These are phyloP conservation scores for Globisporangium irregulare DNA, from an alignment of 352 stramenopile genomes.

Conservation along the genomic window DNA sequence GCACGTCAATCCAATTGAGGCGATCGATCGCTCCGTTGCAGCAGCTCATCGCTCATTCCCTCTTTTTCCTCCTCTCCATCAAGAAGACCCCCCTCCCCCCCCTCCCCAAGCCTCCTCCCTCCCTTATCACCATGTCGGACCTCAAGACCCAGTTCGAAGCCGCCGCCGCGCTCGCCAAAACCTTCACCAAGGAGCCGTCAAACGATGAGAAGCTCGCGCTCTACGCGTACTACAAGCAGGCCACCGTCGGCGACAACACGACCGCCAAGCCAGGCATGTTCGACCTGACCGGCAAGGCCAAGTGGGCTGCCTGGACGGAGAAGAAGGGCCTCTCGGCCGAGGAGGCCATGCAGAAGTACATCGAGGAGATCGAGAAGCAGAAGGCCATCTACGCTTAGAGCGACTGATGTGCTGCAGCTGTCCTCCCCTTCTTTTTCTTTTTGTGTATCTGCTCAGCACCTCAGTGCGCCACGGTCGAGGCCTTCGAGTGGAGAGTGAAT, in stretches of 20 bases:
- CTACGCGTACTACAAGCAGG: conserved; percentile 91
- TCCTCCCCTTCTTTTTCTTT: neutral
- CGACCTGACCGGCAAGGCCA: conserved; percentile 83
- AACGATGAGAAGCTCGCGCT: conserved; percentile 90
- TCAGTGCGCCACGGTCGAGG: conserved; percentile 3
- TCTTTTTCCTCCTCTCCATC: conserved; percentile 18
- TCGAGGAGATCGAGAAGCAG: conserved; percentile 80
- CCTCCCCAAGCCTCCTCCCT: neutral
- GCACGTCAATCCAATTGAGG: conserved; percentile 2
- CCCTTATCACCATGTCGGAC: conserved; percentile 58
- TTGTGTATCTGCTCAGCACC: neutral
- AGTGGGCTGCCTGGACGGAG: conserved; percentile 86
- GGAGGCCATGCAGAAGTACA: conserved; percentile 88
- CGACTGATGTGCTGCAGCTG: neutral
- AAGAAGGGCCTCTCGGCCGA: conserved; percentile 84
- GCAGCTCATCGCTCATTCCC: conserved; percentile 2
- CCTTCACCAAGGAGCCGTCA: conserved; percentile 74
- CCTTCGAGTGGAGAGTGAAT: neutral
- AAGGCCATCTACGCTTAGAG: conserved; percentile 79
- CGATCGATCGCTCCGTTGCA: neutral
- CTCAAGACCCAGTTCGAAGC: conserved; percentile 83
- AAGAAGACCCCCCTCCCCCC: neutral
- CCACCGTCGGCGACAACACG: conserved; percentile 84
- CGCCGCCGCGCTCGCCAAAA: conserved; percentile 72
- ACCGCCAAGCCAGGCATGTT: conserved; percentile 84